These are phyloP conservation scores for Populus ilicifolia DNA, from an alignment of 345 rosid species.

Conservation along the genomic window DNA sequence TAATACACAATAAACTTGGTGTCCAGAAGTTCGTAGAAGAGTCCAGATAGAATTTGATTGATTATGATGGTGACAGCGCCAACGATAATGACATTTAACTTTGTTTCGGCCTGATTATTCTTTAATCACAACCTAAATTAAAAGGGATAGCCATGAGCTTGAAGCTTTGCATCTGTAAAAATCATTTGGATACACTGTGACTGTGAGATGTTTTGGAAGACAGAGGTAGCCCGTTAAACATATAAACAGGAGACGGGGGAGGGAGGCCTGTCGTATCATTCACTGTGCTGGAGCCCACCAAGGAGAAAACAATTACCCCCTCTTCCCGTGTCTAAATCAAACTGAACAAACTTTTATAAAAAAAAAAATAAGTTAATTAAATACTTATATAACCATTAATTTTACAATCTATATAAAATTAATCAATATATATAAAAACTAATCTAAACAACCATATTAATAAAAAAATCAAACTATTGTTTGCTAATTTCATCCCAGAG, in stretches of 20 bases:
- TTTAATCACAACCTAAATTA: background rate
- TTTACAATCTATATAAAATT: too few relatives aligned
- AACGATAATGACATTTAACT: background rate
- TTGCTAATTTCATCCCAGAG: too few relatives aligned
- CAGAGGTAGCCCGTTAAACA: background rate
- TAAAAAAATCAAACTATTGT: too few relatives aligned
- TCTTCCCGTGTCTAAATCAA: too few relatives aligned
- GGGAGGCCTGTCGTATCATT: background rate
- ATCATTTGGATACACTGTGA: background rate
- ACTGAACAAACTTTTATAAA: too few relatives aligned
- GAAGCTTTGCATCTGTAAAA: background rate
- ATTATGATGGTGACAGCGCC: background rate
- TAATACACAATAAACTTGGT: background rate
- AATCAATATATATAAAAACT: too few relatives aligned
- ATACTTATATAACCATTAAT: too few relatives aligned
- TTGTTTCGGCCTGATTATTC: background rate
- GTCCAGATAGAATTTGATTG: slow-evolving; percentile 4
- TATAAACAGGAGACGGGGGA: too few relatives aligned
- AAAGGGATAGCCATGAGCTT: background rate
- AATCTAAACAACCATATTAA: too few relatives aligned
- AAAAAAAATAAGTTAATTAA: too few relatives aligned
- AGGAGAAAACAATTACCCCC: too few relatives aligned
- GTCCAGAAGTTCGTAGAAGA: slow-evolving; percentile 1
- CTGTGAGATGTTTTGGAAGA: background rate
- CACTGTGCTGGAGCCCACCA: too few relatives aligned